A percentile compares a stretch with the other conserved stretches of the same genome.
Conservation (phyloP, 768 basidiomycete species). For the Naematelia encephala region DNA sequence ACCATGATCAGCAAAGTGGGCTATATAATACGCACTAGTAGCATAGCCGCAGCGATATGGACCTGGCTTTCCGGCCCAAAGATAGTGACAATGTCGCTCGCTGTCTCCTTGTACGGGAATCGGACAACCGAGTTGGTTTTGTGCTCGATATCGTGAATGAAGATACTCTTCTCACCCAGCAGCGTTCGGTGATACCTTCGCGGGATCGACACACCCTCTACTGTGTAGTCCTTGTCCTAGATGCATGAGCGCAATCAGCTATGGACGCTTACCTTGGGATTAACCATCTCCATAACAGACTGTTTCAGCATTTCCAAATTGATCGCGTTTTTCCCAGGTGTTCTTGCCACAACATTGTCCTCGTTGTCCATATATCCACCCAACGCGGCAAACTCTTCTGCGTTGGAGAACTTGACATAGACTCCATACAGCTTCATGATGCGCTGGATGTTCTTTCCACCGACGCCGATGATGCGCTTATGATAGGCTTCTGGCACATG, state of each 20-base stretch:
- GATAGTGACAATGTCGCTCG: constrained; percentile 80
- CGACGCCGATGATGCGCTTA: constrained; percentile 98
- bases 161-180: constrained; percentile 92
- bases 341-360: constrained; percentile 97
- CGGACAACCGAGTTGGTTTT: constrained; percentile 88
- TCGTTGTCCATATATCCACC: constrained; percentile 97
- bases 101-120: constrained; percentile 57
- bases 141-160: constrained; percentile 92
- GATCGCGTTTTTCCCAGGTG: constrained; percentile 93
- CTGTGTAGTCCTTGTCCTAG: constrained; percentile 94
- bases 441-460: constrained; percentile 93
- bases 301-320: constrained; percentile 93
- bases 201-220: constrained; percentile 89
- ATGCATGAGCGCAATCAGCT: constrained; percentile 4
- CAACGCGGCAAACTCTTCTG: constrained; percentile 89
- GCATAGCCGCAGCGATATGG: constrained; percentile 92
- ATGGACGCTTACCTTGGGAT: constrained; percentile 69
- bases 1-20: constrained; percentile 10
- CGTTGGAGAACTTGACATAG: constrained; percentile 98
- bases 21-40: constrained; percentile 62
- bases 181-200: constrained; percentile 91
- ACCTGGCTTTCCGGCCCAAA: constrained; percentile 97
- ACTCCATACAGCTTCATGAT: constrained; percentile 99
- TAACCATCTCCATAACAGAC: constrained; percentile 95
- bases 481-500: constrained; percentile 97